Evolutionary conservation across 768 basidiomycete species (phyloP), one percentile per base, ranked within the genome.

Genomic region (Mycena galopus): DNA sequence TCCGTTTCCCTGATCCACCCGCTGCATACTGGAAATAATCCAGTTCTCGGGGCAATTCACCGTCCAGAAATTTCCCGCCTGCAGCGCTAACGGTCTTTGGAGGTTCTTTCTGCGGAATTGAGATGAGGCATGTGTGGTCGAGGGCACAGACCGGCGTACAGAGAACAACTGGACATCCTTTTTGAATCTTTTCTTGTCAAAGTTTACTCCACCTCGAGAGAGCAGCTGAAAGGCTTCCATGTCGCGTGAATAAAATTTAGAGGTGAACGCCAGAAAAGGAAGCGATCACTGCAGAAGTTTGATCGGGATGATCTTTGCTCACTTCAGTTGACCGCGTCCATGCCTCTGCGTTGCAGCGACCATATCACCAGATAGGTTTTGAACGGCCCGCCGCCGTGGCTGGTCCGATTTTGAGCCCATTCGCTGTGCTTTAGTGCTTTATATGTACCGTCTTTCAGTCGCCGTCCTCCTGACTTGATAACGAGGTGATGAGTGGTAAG

Each of bases 211-310:
- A 37, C 97, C 97, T 19, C 95, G 89, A 35, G 96, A 96, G 30
- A 99, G 89, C 16, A 98, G 81, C 74, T 93, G 93, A 81, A 99
- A 99, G 6, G 95, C 92, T 76, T 96, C 95, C 93, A 95, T 94
- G 27, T 37, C 50, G 27, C 19, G 23, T 27, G 12, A 56, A 69
- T 59, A 58, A 70, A 70, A 60, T 71, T 62, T 64, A 17, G 14
- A 53, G 33, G 21, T 47, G 53, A 23, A 35, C n/a, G 60, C 60
- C 60, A 62, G 30, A 10, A 62, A 10, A 27, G 25, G 23, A 42
- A 44, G 42, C 7, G 29, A 14, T 14, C 8, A 10, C n/a, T n/a
- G n/a, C n/a, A n/a, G n/a, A n/a, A n/a, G n/a, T n/a, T n/a, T n/a
- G n/a, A n/a, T n/a, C n/a, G n/a, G n/a, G n/a, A n/a, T n/a, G n/a